phyloP scores from a whole-genome alignment of 768 basidiomycete species.

The Mycena filopes region DNA sequence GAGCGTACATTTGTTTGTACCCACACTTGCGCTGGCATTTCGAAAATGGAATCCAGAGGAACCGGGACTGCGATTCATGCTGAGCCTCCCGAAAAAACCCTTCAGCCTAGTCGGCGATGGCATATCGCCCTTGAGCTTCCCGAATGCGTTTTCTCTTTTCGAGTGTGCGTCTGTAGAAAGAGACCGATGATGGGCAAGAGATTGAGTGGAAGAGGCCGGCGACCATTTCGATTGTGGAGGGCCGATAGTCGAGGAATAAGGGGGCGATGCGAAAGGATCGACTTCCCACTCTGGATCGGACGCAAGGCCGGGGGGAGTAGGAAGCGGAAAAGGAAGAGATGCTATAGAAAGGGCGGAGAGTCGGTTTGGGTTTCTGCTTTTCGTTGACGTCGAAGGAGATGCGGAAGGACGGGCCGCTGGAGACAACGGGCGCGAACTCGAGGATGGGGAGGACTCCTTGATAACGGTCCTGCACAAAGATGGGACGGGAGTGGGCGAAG shows the following conservation, averaged over 20 bases:
- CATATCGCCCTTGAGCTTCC: constrained; percentile 13
- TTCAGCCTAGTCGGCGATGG: constrained; percentile 18
- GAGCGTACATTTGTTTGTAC: constrained; percentile 3
- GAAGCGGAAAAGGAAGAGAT: constrained; percentile 29
- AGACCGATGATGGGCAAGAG: constrained; percentile 3
- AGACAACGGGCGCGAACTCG: background rate
- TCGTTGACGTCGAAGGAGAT: background rate
- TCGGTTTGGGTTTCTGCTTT: constrained; percentile 1
- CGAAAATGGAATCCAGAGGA: constrained; percentile 15
- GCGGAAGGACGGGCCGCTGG: background rate
- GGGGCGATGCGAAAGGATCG: constrained; percentile 22
- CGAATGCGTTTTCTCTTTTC: constrained; percentile 3
- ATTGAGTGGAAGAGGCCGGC: constrained; percentile 22
- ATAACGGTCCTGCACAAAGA: background rate
- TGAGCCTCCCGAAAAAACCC: constrained; percentile 19
- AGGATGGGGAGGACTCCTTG: background rate
- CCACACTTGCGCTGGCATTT: constrained; percentile 2
- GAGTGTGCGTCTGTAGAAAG: background rate
- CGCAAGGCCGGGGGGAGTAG: constrained; percentile 11
- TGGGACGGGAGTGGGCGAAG: background rate
- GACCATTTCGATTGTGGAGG: constrained; percentile 28
- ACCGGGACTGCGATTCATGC: constrained; percentile 18
- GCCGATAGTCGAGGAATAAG: background rate
- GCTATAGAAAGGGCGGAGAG: constrained; percentile 20
- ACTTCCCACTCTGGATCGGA: constrained; percentile 23